Conservation (phyloP, 2,329 filamentous ascomycete species). For the Hysterium pulicare region DNA sequence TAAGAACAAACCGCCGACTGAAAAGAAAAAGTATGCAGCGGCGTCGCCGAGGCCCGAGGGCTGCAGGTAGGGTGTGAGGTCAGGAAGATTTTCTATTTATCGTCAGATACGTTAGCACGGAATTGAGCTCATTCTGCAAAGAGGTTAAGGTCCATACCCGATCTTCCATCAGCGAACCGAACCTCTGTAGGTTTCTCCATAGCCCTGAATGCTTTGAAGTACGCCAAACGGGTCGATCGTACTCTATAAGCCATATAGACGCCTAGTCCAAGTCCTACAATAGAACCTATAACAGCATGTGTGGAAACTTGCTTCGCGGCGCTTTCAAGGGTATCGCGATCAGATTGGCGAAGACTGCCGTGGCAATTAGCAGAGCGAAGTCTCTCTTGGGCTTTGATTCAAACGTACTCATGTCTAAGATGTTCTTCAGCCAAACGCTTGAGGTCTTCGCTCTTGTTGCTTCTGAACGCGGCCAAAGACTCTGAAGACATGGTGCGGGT, state of each 20-base stretch:
- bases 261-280: slow-evolving; percentile 59
- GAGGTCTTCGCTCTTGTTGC: slow-evolving; percentile 24
- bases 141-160: slow-evolving; percentile 39
- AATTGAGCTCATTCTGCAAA: not conserved
- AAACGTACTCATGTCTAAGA: slow-evolving; percentile 30
- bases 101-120: not conserved
- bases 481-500: slow-evolving; percentile 11
- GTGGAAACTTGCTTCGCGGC: slow-evolving; percentile 55
- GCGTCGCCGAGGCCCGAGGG: slow-evolving; percentile 59
- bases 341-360: slow-evolving; percentile 48
- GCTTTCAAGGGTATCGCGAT: slow-evolving; percentile 55
- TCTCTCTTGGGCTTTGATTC: not conserved
- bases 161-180: slow-evolving; percentile 59
- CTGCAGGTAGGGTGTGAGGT: slow-evolving; percentile 56
- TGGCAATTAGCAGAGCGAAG: slow-evolving; percentile 5
- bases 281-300: slow-evolving; percentile 57
- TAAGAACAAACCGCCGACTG: slow-evolving; percentile 59
- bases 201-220: slow-evolving; percentile 61
- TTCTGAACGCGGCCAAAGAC: slow-evolving; percentile 30
- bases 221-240: slow-evolving; percentile 52
- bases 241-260: slow-evolving; percentile 57
- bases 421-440: slow-evolving; percentile 30
- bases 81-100: slow-evolving; percentile 55
- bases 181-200: slow-evolving; percentile 61
- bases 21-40: slow-evolving; percentile 62